Conservation (phyloP, 2,329 filamentous ascomycete genomes). For the Dothidotthia symphoricarpi region DNA sequence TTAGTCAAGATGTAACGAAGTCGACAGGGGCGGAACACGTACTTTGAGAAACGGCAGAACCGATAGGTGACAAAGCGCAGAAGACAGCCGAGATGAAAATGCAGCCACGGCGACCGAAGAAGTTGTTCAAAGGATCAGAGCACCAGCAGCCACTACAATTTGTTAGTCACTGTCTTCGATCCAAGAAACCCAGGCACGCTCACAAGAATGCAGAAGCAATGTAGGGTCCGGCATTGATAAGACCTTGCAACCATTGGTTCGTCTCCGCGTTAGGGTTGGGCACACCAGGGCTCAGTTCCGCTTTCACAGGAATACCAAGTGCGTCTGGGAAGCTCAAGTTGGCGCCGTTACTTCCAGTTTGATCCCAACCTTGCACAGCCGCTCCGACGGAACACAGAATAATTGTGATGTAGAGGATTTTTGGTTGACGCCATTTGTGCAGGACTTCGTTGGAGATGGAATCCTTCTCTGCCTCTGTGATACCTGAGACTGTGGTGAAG, state of each 20-base stretch:
- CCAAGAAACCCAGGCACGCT: not conserved
- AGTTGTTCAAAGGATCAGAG: slow-evolving; percentile 23
- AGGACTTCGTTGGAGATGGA: slow-evolving; percentile 32
- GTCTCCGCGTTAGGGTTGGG: slow-evolving; percentile 13
- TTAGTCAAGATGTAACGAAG: slow-evolving; percentile 1
- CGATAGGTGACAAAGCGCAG: slow-evolving; percentile 18
- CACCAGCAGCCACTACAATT: slow-evolving; percentile 16
- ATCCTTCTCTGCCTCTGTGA: slow-evolving; percentile 18
- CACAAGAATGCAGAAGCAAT: slow-evolving; percentile 19
- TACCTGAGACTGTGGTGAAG: slow-evolving; percentile 13
- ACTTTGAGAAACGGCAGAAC: slow-evolving; percentile 18
- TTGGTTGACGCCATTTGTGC: slow-evolving; percentile 60
- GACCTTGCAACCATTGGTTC: slow-evolving; percentile 23
- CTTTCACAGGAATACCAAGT: slow-evolving; percentile 49
- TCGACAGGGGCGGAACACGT: not conserved
- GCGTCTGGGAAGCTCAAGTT: slow-evolving; percentile 58
- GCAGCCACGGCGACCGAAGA: slow-evolving; percentile 21
- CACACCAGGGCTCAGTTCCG: not conserved
- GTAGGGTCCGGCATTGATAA: slow-evolving; percentile 23
- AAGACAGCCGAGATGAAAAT: slow-evolving; percentile 24
- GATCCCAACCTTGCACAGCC: slow-evolving; percentile 63
- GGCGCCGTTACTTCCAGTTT: slow-evolving; percentile 54
- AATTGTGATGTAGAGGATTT: slow-evolving; percentile 63
- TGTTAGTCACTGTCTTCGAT: not conserved
- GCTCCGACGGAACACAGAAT: slow-evolving; percentile 65